phyloP scores from a whole-genome alignment of 371 early-diverging fungal genomes.

The Mucor circinelloides region DNA sequence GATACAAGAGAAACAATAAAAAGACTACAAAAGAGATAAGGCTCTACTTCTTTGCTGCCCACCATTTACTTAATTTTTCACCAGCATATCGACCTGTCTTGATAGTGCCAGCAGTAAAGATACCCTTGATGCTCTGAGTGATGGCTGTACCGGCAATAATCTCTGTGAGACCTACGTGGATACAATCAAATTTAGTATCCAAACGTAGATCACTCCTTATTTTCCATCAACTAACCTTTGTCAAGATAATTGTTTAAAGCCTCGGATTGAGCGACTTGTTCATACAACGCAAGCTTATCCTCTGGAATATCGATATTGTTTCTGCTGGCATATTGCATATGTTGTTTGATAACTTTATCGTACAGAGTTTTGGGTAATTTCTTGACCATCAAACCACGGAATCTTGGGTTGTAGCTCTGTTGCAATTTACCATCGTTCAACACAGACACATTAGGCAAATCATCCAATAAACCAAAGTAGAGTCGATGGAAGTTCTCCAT shows the following conservation, averaged over 20 bases:
- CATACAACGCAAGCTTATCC: slow-evolving; percentile 41
- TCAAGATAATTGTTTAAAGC: slow-evolving; percentile 40
- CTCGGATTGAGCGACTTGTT: slow-evolving; percentile 47
- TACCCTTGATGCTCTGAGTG: slow-evolving; percentile 90
- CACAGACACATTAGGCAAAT: slow-evolving; percentile 74
- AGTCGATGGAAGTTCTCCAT: slow-evolving; percentile 75
- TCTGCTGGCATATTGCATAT: slow-evolving; percentile 27
- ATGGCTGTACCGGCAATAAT: slow-evolving; percentile 75
- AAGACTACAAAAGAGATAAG: neutral
- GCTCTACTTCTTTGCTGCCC: slow-evolving; percentile 49
- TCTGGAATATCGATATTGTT: slow-evolving; percentile 34
- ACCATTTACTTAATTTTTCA: slow-evolving; percentile 77
- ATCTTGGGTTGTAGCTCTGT: slow-evolving; percentile 66
- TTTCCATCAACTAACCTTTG: slow-evolving; percentile 24
- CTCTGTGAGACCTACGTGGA: slow-evolving; percentile 31
- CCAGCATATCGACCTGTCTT: slow-evolving; percentile 74
- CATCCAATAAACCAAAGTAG: slow-evolving; percentile 80
- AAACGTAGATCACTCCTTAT: neutral
- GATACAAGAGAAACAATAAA: neutral
- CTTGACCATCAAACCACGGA: slow-evolving; percentile 63
- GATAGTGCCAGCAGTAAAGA: slow-evolving; percentile 85
- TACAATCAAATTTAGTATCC: neutral
- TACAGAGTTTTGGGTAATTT: slow-evolving; percentile 69
- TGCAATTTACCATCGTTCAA: slow-evolving; percentile 61
- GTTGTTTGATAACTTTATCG: slow-evolving; percentile 42